A percentile compares a stretch with the other conserved stretches of the same genome.
These are phyloP conservation scores for Hevea brasiliensis DNA, from an alignment of 345 rosid species.

Conservation along the genomic window DNA sequence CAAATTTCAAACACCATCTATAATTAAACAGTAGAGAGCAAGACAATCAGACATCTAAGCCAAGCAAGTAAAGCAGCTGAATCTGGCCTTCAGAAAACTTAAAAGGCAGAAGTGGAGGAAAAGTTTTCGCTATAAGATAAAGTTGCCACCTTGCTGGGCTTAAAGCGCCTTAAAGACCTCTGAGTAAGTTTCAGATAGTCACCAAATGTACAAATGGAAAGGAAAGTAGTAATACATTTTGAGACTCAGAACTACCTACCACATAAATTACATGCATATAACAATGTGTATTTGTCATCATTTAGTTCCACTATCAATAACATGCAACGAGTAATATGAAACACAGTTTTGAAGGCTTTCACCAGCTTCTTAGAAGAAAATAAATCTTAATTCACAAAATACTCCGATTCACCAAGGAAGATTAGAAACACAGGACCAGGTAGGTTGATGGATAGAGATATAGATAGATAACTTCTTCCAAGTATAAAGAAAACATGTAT, in stretches of 20 bases:
- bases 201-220: no score
- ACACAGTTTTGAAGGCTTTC: no score
- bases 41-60: background rate
- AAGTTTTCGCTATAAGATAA: background rate
- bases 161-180: background rate
- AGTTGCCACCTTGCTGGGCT: background rate
- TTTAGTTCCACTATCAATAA: background rate
- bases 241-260: no score
- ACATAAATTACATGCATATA: no score
- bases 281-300: no score
- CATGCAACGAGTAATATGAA: background rate
- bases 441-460: no score
- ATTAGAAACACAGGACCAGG: no score
- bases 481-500: background rate
- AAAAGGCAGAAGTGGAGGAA: background rate
- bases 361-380: no score
- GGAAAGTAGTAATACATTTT: no score
- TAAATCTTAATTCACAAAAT: no score
- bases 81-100: constrained; percentile 2
- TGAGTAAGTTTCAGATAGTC: background rate
- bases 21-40: background rate
- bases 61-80: background rate
- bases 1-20: background rate
- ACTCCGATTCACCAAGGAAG: no score
- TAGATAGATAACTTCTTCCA: background rate